Percentiles rank a stretch among this genome's conserved stretches.
Evolutionary conservation across 495 filamentous ascomycete species (phyloP).

Genomic region (Saxispiralis lemnorum): DNA sequence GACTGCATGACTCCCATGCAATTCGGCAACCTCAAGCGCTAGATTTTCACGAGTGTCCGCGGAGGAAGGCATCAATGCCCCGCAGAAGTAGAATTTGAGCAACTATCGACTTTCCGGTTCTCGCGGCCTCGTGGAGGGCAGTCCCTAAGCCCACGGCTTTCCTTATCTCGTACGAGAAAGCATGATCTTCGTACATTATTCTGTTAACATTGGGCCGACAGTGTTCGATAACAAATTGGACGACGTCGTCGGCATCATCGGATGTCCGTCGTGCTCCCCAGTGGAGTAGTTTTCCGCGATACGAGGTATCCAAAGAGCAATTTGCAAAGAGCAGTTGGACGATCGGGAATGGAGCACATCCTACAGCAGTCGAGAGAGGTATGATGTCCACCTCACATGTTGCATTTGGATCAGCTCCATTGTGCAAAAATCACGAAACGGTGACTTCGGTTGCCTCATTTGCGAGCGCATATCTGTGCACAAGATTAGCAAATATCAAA

Average conservation of each 20-base stretch:
- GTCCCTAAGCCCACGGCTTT: constrained; percentile 1
- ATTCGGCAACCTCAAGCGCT: constrained; percentile 3
- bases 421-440: constrained; percentile 1
- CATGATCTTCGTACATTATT: neutral
- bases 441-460: neutral
- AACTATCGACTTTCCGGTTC: neutral
- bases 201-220: neutral
- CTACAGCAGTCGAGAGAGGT: neutral
- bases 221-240: constrained; percentile 1
- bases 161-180: constrained; percentile 1
- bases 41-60: neutral
- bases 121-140: constrained; percentile 1
- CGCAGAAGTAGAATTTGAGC: neutral
- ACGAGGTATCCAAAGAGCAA: neutral
- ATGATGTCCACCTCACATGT: neutral
- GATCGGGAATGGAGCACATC: neutral
- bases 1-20: neutral
- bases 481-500: neutral
- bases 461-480: neutral
- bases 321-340: neutral
- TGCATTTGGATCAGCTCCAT: constrained; percentile 2
- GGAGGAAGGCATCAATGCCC: neutral
- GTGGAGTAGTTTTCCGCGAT: constrained; percentile 1
- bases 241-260: neutral
- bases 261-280: neutral